These are phyloP conservation scores for Penium margaritaceum DNA, from an alignment of 139 green algal genomes.

Conservation along the genomic window DNA sequence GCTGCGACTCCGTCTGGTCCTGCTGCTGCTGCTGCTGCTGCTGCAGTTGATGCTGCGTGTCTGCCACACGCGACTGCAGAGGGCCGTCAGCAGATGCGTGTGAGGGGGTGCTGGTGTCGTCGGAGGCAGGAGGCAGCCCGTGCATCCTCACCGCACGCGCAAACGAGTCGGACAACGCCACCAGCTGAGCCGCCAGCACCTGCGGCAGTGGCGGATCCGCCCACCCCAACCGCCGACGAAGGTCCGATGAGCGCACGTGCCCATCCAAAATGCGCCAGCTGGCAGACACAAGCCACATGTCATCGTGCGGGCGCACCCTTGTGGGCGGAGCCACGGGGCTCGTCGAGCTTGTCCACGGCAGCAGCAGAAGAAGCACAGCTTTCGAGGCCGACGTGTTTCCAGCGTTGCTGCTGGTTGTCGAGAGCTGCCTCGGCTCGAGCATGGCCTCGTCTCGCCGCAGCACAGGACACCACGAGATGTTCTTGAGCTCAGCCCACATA, in stretches of 20 bases:
- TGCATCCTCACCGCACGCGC: not conserved
- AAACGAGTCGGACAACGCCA: constrained; percentile 50
- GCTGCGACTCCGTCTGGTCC: too few species aligned
- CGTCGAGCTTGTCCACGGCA: constrained; percentile 18
- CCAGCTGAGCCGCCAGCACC: constrained; percentile 58
- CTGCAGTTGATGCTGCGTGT: not conserved
- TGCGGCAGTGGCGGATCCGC: constrained; percentile 27
- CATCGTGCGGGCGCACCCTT: constrained; percentile 33
- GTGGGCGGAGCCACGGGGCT: constrained; percentile 44
- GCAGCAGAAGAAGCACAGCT: too few species aligned
- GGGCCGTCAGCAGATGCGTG: too few species aligned
- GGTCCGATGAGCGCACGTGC: not conserved
- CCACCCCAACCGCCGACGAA: constrained; percentile 54
- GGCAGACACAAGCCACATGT: constrained; percentile 58
- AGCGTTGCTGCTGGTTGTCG: too few species aligned
- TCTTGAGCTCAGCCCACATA: constrained; percentile 48
- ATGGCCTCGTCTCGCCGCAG: too few species aligned
- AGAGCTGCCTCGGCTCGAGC: too few species aligned
- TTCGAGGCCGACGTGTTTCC: too few species aligned
- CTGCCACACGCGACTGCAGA: not conserved
- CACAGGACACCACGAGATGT: constrained; percentile 60
- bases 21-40: not conserved
- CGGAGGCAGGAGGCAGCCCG: not conserved
- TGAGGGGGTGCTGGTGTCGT: too few species aligned
- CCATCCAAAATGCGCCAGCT: constrained; percentile 49